A percentile compares a stretch with the other conserved stretches of the same genome.
These are phyloP conservation scores for Aspergillus bombycis DNA, from an alignment of 2,329 filamentous ascomycete species.

Conservation along the genomic window DNA sequence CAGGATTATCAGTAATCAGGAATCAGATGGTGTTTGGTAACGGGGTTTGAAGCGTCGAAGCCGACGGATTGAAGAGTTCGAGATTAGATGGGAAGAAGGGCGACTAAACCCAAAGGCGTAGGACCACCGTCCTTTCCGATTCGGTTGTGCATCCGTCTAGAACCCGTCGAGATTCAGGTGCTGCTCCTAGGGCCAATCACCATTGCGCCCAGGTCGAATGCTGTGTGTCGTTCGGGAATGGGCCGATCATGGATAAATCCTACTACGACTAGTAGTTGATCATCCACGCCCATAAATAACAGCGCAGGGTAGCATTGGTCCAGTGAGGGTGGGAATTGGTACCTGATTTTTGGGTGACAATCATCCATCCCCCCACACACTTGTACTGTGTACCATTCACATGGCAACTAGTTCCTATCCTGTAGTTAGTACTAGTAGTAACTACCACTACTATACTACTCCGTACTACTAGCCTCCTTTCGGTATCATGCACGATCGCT, in stretches of 20 bases:
- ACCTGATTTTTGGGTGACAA: background rate
- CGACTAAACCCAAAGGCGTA: background rate
- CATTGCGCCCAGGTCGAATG: too few relatives aligned
- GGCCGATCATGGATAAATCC: background rate
- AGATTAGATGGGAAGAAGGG: background rate
- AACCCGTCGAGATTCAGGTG: background rate
- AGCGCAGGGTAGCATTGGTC: too few relatives aligned
- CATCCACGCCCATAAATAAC: too few relatives aligned
- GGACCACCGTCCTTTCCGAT: background rate
- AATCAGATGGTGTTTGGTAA: background rate
- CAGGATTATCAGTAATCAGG: background rate
- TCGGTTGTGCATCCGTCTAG: background rate
- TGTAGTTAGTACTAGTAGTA: too few relatives aligned
- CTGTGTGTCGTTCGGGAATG: background rate
- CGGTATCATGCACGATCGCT: conserved; percentile 1
- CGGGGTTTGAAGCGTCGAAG: background rate
- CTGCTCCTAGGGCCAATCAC: too few relatives aligned
- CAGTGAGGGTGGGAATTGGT: background rate
- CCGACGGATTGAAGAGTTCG: background rate
- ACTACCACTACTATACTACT: too few relatives aligned
- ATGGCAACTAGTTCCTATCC: background rate
- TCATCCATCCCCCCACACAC: background rate
- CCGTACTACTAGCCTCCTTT: background rate
- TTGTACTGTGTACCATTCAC: background rate
- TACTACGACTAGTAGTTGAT: too few relatives aligned